Percentiles rank a stretch among this genome's conserved stretches.
Evolutionary conservation across 306 rosid species (phyloP).

Genomic region (Carpinus viminea): DNA sequence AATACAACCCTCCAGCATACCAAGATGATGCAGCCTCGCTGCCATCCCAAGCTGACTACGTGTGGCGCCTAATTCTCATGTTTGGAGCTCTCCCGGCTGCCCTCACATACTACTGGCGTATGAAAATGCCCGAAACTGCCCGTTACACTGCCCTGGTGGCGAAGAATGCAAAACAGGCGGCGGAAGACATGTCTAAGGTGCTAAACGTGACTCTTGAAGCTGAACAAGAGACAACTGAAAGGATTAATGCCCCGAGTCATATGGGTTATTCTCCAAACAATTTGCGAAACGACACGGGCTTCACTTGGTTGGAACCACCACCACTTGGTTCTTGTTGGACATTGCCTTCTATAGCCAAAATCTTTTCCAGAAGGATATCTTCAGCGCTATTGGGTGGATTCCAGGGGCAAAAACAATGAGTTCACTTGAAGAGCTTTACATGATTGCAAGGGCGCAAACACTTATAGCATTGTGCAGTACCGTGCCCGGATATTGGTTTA

Average conservation of each 20-base stretch:
- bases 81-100: slow-evolving; percentile 20
- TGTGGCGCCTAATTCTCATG: slow-evolving; percentile 15
- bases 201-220: slow-evolving; percentile 7
- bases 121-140: slow-evolving; percentile 24
- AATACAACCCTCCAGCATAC: background rate
- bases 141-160: slow-evolving; percentile 24
- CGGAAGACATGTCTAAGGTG: slow-evolving; percentile 23
- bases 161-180: slow-evolving; percentile 18
- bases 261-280: slow-evolving; percentile 7
- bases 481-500: slow-evolving; percentile 23
- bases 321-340: slow-evolving; percentile 20
- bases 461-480: slow-evolving; percentile 19
- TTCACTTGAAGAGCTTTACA: slow-evolving; percentile 6
- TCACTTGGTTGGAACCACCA: slow-evolving; percentile 16
- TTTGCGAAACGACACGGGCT: slow-evolving; percentile 12
- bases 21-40: background rate
- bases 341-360: slow-evolving; percentile 20
- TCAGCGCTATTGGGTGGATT: slow-evolving; percentile 12
- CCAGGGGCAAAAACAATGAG: background rate
- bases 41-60: slow-evolving; percentile 1
- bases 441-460: slow-evolving; percentile 14
- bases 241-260: background rate
- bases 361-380: slow-evolving; percentile 23
- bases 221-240: background rate
- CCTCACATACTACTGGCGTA: slow-evolving; percentile 19